These are phyloP conservation scores for Cyclotella baltica DNA, from an alignment of 108 stramenopile species.

Conservation along the genomic window DNA sequence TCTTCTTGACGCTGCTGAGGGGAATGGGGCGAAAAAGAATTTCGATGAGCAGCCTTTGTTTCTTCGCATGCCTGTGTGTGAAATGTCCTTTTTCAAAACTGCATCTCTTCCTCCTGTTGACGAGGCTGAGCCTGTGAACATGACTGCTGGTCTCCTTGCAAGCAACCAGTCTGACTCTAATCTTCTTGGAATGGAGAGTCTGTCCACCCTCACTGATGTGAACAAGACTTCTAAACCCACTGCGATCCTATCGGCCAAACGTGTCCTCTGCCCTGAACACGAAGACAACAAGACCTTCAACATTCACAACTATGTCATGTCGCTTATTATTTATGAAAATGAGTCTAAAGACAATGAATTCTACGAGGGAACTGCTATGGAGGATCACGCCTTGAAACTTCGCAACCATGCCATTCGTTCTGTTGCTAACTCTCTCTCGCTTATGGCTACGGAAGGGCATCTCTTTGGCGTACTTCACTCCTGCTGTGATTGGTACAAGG, in stretches of 20 bases:
- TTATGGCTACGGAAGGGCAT: constrained; percentile 50
- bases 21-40: constrained; percentile 17
- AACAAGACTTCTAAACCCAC: constrained; percentile 62
- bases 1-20: constrained; percentile 76
- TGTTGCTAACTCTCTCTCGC: constrained; percentile 61
- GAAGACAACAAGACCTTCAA: constrained; percentile 34
- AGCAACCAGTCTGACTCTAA: constrained; percentile 60
- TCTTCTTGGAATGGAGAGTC: constrained; percentile 73
- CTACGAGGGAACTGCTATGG: constrained; percentile 30
- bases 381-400: constrained; percentile 48
- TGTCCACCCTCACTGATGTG: constrained; percentile 64
- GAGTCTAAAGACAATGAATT: constrained; percentile 38
- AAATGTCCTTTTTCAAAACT: constrained; percentile 64
- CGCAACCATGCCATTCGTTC: constrained; percentile 62
- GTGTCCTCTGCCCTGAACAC: constrained; percentile 36
- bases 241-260: constrained; percentile 38
- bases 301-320: constrained; percentile 59
- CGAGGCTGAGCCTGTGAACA: constrained; percentile 51
- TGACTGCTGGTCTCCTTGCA: constrained; percentile 59
- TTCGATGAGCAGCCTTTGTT: constrained; percentile 24
- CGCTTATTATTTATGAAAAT: constrained; percentile 55
- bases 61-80: constrained; percentile 51
- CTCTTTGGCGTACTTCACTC: constrained; percentile 45
- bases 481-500: constrained; percentile 61
- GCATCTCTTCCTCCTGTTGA: constrained; percentile 36